phyloP scores from a whole-genome alignment of 2,329 filamentous ascomycete genomes.

The Didymosphaeria variabile region DNA sequence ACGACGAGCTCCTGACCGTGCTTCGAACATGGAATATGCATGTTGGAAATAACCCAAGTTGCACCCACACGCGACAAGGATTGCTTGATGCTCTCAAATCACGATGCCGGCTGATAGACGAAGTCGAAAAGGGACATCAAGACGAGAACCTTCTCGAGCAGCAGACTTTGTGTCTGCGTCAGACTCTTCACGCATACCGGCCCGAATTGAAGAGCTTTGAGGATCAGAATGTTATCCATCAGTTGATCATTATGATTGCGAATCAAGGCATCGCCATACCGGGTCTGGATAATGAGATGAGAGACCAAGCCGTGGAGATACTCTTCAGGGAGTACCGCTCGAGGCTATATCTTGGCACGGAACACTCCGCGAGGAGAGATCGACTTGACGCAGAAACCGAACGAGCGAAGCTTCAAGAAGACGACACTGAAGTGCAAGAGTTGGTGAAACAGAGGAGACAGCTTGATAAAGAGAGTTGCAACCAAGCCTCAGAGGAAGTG shows the following conservation, averaged over 20 bases:
- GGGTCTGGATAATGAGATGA: slow-evolving; percentile 29
- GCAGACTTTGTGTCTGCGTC: slow-evolving; percentile 18
- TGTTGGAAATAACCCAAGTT: slow-evolving; percentile 11
- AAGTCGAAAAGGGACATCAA: slow-evolving; percentile 2
- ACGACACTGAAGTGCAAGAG: slow-evolving; percentile 14
- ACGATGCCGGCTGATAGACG: slow-evolving; percentile 16
- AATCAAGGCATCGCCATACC: slow-evolving; percentile 25
- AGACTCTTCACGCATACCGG: slow-evolving; percentile 28
- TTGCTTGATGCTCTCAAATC: slow-evolving; percentile 21
- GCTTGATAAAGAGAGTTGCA: background rate
- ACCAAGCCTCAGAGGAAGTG: slow-evolving; percentile 4
- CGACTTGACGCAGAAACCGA: slow-evolving; percentile 14
- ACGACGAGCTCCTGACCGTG: slow-evolving; percentile 24
- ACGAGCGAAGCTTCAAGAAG: slow-evolving; percentile 12
- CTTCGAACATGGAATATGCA: slow-evolving; percentile 30
- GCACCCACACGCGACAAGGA: slow-evolving; percentile 10
- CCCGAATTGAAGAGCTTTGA: slow-evolving; percentile 30
- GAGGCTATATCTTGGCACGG: slow-evolving; percentile 15
- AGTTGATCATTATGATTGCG: slow-evolving; percentile 30
- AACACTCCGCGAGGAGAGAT: slow-evolving; percentile 12
- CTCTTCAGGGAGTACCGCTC: slow-evolving; percentile 18
- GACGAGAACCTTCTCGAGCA: slow-evolving; percentile 17
- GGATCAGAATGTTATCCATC: slow-evolving; percentile 21
- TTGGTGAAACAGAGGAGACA: slow-evolving; percentile 14
- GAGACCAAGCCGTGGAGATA: slow-evolving; percentile 23